Conservation (phyloP, 2,329 filamentous ascomycete genomes). For the Bertia moriformis region DNA sequence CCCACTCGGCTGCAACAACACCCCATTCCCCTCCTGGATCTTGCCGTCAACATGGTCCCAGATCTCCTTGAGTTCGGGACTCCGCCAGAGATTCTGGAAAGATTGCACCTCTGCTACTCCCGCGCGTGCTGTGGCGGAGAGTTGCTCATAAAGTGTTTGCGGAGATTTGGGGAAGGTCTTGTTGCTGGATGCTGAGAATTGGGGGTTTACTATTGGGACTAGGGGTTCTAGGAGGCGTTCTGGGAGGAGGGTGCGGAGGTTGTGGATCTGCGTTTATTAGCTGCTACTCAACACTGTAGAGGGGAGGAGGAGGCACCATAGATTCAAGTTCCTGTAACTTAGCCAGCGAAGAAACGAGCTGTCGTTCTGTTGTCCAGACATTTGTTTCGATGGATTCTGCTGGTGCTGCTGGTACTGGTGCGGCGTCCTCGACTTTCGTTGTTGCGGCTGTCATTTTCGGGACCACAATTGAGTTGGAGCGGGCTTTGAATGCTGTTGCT, state of each 20-base stretch:
- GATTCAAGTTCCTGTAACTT: constrained; percentile 21
- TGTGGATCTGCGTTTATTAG: constrained; percentile 17
- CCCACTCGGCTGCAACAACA: constrained; percentile 16
- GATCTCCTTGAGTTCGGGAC: constrained; percentile 19
- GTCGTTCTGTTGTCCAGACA: constrained; percentile 17
- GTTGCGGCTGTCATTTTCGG: neutral
- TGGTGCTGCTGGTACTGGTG: too few relatives aligned
- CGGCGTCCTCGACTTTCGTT: too few relatives aligned
- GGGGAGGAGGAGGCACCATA: constrained; percentile 5
- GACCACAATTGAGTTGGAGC: too few relatives aligned
- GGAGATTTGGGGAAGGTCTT: constrained; percentile 15
- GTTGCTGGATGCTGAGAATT: constrained; percentile 5
- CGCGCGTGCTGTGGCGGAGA: constrained; percentile 16
- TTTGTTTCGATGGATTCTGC: too few relatives aligned
- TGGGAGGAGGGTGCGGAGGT: constrained; percentile 22
- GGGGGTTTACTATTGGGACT: constrained; percentile 17
- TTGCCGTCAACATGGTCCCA: constrained; percentile 19
- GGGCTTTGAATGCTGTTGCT: too few relatives aligned
- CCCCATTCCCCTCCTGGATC: constrained; percentile 18
- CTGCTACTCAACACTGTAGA: neutral
- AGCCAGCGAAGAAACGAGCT: constrained; percentile 20
- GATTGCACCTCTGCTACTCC: constrained; percentile 18
- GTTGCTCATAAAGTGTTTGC: constrained; percentile 14
- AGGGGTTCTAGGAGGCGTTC: constrained; percentile 21
- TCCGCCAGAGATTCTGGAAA: constrained; percentile 22